Base-by-base conservation (phyloP, 176 grass and related monocot genomes). In the Zoysia pacifica region DNA sequence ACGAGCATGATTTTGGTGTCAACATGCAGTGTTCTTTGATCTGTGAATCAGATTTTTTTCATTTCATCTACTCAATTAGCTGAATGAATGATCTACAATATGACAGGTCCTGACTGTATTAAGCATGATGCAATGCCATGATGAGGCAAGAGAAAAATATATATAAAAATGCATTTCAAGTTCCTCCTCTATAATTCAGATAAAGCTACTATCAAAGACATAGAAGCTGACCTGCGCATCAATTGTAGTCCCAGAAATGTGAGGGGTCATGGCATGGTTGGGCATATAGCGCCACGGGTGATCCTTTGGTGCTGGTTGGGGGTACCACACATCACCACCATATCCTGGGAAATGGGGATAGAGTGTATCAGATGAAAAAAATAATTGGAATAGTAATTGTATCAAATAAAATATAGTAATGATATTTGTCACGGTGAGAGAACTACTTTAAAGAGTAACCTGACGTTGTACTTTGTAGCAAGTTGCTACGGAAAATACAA, bases 261-360 rank as follows among this genome's bases (percentile, higher is more conserved):
- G 91, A 48, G 94, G 91, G 41, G 94, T 93, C 94, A 97, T 97
- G 15, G 92, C 95, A 35, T 97, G 90, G 78, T 97, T 97, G 73
- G 95, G 90, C 95, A 97, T 97, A 81, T 91, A 91, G 12, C 89
- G 60, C 94, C 94, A 97, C 5, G 91, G 94, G 61, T 97, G 94
- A 84, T 93, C 94, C 84, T 91, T 97, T 0, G 89, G 89, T 48
- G 94, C 91, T 92, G 95, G 95, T 62, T 94, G 92, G 62, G 94
- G 95, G 56, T 80, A 85, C 95, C 95, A 97, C 44, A 94, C 95
- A 73, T 97, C 95, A 6, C 94, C 91, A 74, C 91, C 83, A 13
- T 97, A 94, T 52, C 94, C 94, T 97, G 67, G 70, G 63, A 77
- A 70, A 69, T 41, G 38, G 38, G 36, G 16, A 71, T 55, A 36